Conservation (phyloP, 805 yeast species). For the Sungouiozyma ichnusensis region DNA sequence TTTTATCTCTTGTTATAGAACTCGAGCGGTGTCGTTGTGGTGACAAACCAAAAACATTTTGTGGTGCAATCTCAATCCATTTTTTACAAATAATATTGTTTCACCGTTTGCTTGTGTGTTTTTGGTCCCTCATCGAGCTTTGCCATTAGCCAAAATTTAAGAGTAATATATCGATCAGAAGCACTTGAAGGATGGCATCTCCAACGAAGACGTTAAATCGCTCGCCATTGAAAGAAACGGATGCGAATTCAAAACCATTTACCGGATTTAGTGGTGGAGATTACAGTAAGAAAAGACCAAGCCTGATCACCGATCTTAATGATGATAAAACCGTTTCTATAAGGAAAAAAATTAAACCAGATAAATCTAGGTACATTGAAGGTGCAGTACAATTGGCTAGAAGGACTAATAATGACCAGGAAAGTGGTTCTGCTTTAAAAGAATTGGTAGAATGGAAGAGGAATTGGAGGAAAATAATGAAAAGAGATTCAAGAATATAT, state of each 20-base stretch:
- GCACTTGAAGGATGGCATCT: slow-evolving; percentile 7
- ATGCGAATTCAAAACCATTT: slow-evolving; percentile 17
- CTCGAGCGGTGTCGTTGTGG: not conserved
- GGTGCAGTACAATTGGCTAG: slow-evolving; percentile 25
- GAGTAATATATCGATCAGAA: not conserved
- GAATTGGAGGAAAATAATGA: slow-evolving; percentile 54
- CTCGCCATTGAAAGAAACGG: slow-evolving; percentile 27
- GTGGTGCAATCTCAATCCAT: no score
- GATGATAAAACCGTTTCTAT: slow-evolving; percentile 1
- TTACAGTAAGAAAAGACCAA: slow-evolving; percentile 16
- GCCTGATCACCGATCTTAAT: slow-evolving; percentile 3
- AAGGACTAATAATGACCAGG: slow-evolving; percentile 4
- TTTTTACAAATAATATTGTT: not conserved
- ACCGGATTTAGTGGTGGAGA: not conserved
- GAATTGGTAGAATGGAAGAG: slow-evolving; percentile 51
- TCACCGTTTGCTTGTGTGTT: not conserved
- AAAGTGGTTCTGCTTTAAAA: slow-evolving; percentile 13
- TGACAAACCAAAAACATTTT: not conserved
- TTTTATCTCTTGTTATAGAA: not conserved
- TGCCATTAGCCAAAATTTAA: not conserved
- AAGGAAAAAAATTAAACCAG: slow-evolving; percentile 18
- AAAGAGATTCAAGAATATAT: slow-evolving; percentile 43
- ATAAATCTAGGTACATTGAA: slow-evolving; percentile 27
- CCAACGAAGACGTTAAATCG: slow-evolving; percentile 11
- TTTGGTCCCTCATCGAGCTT: not conserved